These are phyloP conservation scores for Phytophthora megakarya DNA, from an alignment of 352 stramenopile species.

Conservation along the genomic window DNA sequence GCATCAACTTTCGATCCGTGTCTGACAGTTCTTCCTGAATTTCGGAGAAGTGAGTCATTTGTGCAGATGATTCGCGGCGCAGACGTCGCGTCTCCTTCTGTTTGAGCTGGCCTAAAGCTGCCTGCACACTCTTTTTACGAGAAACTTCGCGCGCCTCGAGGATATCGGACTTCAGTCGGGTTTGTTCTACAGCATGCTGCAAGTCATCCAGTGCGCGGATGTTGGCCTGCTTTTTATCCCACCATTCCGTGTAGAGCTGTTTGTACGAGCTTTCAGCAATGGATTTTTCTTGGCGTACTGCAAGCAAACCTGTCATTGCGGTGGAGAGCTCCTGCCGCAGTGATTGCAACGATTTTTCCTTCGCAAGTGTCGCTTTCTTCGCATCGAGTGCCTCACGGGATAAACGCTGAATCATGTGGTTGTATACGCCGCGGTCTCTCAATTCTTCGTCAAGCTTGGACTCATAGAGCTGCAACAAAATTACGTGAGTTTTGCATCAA, in stretches of 20 bases:
- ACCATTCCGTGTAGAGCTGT: conserved; percentile 66
- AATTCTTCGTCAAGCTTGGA: conserved; percentile 80
- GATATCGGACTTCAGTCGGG: conserved; percentile 73
- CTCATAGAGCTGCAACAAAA: conserved; percentile 60
- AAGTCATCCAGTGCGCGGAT: conserved; percentile 74
- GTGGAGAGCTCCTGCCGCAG: conserved; percentile 65
- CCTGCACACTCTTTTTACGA: conserved; percentile 74
- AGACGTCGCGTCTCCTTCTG: conserved; percentile 69
- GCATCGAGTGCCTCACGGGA: conserved; percentile 56
- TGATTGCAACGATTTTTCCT: conserved; percentile 61
- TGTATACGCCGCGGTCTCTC: conserved; percentile 74
- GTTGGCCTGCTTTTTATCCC: conserved; percentile 77
- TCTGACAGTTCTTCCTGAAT: conserved; percentile 81
- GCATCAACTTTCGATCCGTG: conserved; percentile 69
- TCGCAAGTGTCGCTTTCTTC: conserved; percentile 70
- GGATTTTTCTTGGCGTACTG: conserved; percentile 75
- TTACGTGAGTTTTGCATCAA: not conserved
- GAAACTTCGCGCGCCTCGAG: conserved; percentile 77
- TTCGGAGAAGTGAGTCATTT: conserved; percentile 81
- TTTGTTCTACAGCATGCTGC: conserved; percentile 78
- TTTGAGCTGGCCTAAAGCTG: conserved; percentile 72
- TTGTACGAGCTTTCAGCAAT: conserved; percentile 67
- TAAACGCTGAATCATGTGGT: conserved; percentile 83
- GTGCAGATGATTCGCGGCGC: conserved; percentile 73
- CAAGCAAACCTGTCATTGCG: conserved; percentile 54